A percentile compares a stretch with the other conserved stretches of the same genome.
phyloP scores from a whole-genome alignment of 2,329 filamentous ascomycete genomes.

The Apiospora arundinis region DNA sequence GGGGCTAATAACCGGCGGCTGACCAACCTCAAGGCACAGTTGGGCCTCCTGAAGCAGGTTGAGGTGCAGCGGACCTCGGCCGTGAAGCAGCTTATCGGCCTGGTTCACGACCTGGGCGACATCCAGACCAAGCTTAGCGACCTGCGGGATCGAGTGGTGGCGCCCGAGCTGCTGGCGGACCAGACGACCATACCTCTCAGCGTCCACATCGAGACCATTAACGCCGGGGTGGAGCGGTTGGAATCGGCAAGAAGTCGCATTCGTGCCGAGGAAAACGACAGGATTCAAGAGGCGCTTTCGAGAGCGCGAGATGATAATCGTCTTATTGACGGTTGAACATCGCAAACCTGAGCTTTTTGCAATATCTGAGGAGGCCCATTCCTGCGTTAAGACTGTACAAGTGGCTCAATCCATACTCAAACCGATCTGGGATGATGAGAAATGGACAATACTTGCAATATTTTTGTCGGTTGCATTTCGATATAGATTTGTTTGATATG shows the following conservation, averaged over 20 bases:
- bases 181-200: slow-evolving; percentile 65
- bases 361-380: neutral
- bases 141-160: slow-evolving; percentile 72
- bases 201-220: slow-evolving; percentile 78
- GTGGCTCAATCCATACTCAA: neutral
- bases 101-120: slow-evolving; percentile 75
- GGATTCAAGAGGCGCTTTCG: slow-evolving; percentile 58
- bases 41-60: slow-evolving; percentile 70
- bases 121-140: slow-evolving; percentile 76
- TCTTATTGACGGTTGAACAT: slow-evolving; percentile 48
- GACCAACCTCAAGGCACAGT: slow-evolving; percentile 66
- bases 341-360: neutral
- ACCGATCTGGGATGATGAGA: neutral
- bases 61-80: slow-evolving; percentile 69
- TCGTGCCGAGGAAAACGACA: slow-evolving; percentile 63
- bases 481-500: neutral
- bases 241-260: slow-evolving; percentile 67
- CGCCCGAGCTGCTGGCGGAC: slow-evolving; percentile 65
- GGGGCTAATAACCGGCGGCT: slow-evolving; percentile 70
- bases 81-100: slow-evolving; percentile 70
- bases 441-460: neutral
- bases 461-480: neutral
- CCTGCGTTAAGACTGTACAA: neutral
- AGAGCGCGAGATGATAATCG: slow-evolving; percentile 50
- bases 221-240: slow-evolving; percentile 74